phyloP scores from a whole-genome alignment of 352 stramenopile species.

The Globisporangium recalcitrans region DNA sequence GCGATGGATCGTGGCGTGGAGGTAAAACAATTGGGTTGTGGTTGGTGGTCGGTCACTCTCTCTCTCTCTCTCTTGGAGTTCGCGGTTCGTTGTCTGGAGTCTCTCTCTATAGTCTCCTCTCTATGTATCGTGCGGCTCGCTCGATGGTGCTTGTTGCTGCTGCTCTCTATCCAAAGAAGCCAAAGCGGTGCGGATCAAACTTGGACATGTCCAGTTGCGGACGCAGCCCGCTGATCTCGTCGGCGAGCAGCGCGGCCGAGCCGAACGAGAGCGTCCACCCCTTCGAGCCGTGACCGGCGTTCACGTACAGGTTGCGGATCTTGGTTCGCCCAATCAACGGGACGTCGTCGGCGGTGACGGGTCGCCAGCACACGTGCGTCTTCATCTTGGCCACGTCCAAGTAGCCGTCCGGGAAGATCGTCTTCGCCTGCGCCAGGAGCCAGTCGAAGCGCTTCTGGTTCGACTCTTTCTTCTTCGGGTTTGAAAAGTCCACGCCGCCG shows the following conservation, averaged over 20 bases:
- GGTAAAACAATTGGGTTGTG: slow-evolving; percentile 1
- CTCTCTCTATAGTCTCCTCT: slow-evolving; percentile 1
- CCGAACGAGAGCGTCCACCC: slow-evolving; percentile 84
- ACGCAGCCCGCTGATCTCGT: slow-evolving; percentile 71
- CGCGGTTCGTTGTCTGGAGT: neutral
- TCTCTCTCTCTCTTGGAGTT: neutral
- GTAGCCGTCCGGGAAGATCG: slow-evolving; percentile 79
- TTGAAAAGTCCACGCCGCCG: slow-evolving; percentile 76
- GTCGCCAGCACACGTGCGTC: slow-evolving; percentile 77
- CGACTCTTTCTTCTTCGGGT: slow-evolving; percentile 49
- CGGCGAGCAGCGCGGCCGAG: slow-evolving; percentile 63
- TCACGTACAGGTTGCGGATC: slow-evolving; percentile 81
- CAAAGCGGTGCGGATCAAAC: slow-evolving; percentile 74
- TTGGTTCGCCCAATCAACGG: slow-evolving; percentile 76
- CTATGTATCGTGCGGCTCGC: slow-evolving; percentile 1
- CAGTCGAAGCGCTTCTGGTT: slow-evolving; percentile 74
- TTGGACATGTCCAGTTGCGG: slow-evolving; percentile 81
- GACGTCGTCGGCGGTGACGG: slow-evolving; percentile 80
- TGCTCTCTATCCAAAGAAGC: slow-evolving; percentile 49
- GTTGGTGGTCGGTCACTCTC: neutral
- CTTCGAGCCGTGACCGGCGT: slow-evolving; percentile 81
- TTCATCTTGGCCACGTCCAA: slow-evolving; percentile 73
- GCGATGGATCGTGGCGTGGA: neutral
- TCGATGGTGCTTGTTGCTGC: neutral
- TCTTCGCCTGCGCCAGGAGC: slow-evolving; percentile 67